phyloP scores from a whole-genome alignment of 257 asterid genomes.

The Perilla frutescens region DNA sequence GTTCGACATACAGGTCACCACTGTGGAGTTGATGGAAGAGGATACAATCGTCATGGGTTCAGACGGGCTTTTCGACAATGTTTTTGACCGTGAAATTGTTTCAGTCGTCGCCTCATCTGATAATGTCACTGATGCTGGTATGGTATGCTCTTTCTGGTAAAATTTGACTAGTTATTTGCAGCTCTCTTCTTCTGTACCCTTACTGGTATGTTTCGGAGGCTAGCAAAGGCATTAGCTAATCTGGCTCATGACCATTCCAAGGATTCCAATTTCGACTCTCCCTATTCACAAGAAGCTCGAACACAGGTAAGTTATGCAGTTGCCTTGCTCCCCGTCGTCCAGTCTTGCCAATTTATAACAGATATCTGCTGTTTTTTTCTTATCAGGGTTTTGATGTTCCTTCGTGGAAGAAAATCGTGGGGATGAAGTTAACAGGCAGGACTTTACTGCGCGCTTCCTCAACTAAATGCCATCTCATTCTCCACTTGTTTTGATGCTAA shows the following conservation, averaged over 20 bases:
- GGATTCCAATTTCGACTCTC: slow-evolving; percentile 75
- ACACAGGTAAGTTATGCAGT: slow-evolving; percentile 44
- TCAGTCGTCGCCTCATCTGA: slow-evolving; percentile 47
- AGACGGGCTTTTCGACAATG: slow-evolving; percentile 87
- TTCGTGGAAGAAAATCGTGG: slow-evolving; percentile 81
- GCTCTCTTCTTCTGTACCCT: slow-evolving; percentile 24
- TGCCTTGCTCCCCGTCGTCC: background rate
- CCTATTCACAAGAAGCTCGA: slow-evolving; percentile 86
- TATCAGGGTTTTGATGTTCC: slow-evolving; percentile 83
- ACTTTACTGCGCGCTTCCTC: background rate
- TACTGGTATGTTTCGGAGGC: slow-evolving; percentile 33
- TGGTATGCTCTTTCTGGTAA: slow-evolving; percentile 43
- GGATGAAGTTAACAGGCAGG: slow-evolving; percentile 85
- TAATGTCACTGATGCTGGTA: slow-evolving; percentile 67
- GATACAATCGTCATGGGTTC: slow-evolving; percentile 78
- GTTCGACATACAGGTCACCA: slow-evolving; percentile 59
- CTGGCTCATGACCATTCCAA: slow-evolving; percentile 72
- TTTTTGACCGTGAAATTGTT: slow-evolving; percentile 66
- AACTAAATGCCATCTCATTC: background rate
- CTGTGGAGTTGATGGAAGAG: slow-evolving; percentile 71
- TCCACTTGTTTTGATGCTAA: background rate
- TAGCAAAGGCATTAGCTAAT: slow-evolving; percentile 88
- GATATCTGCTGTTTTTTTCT: slow-evolving; percentile 3
- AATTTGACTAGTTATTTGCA: background rate
- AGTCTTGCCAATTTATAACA: background rate